These are phyloP conservation scores for Phytophthora foliorum DNA, from an alignment of 352 stramenopile genomes.

Conservation along the genomic window DNA sequence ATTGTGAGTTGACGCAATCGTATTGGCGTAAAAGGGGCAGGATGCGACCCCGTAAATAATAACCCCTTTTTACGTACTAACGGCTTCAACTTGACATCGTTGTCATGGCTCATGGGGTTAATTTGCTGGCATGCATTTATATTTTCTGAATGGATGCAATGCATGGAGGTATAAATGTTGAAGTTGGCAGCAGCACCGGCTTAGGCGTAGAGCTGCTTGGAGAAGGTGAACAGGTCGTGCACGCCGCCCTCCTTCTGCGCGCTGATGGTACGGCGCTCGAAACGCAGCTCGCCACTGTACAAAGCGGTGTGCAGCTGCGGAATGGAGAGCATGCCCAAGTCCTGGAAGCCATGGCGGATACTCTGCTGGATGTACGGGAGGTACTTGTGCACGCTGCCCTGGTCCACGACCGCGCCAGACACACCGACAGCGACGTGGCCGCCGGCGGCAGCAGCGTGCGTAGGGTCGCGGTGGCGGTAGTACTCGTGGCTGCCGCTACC, in stretches of 20 bases:
- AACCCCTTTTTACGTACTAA: no score
- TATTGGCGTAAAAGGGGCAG: conserved; percentile 26
- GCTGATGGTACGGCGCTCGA: conserved; percentile 97
- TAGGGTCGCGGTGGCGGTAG: conserved; percentile 57
- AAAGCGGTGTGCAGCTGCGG: conserved; percentile 82
- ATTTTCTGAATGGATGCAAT: conserved; percentile 13
- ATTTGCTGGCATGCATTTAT: conserved; percentile 24
- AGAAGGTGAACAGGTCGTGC: conserved; percentile 97
- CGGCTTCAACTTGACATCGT: conserved; percentile 24
- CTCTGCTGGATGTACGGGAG: conserved; percentile 98
- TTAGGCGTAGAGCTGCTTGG: conserved; percentile 87
- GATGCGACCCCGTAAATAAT: not conserved
- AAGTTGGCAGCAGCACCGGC: not conserved
- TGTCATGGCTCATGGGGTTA: no score
- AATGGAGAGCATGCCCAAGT: conserved; percentile 94
- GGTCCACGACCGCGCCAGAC: conserved; percentile 97
- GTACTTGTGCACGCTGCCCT: conserved; percentile 97
- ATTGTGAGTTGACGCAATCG: conserved; percentile 29
- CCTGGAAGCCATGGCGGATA: conserved; percentile 98
- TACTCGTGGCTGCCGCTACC: conserved; percentile 98
- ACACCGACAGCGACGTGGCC: conserved; percentile 99
- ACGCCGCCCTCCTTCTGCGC: conserved; percentile 98
- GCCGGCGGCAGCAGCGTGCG: conserved; percentile 73
- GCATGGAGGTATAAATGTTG: not conserved
- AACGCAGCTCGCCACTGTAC: conserved; percentile 85